Conservation (phyloP, 441 rosid species). For the Gossypium aridum region DNA sequence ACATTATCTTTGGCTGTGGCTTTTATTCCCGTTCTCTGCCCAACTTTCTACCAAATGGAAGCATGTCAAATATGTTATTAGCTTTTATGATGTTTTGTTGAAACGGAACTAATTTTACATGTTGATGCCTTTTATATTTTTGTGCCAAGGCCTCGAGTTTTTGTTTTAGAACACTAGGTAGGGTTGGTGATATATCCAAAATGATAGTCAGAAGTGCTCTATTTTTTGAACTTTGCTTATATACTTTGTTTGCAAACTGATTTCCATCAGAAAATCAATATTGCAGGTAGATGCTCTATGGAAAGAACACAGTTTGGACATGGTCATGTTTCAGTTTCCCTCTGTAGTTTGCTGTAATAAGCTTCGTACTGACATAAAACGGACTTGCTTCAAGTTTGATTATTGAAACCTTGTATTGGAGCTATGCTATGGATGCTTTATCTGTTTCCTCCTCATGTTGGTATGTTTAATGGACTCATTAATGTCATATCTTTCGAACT, state of each 20-base stretch:
- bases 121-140: neutral
- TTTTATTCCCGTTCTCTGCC: neutral
- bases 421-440: neutral
- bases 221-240: neutral
- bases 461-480: neutral
- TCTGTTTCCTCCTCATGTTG: neutral
- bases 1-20: neutral
- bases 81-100: neutral
- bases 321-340: constrained; percentile 3
- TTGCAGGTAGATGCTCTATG: neutral
- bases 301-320: neutral
- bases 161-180: neutral
- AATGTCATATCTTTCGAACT: neutral
- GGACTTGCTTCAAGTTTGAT: neutral
- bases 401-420: neutral
- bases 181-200: neutral
- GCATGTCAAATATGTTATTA: neutral
- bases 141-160: neutral
- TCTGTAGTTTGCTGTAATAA: constrained; percentile 3
- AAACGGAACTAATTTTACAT: neutral
- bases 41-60: neutral
- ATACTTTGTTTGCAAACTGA: neutral
- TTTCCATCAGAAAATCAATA: neutral
- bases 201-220: neutral
- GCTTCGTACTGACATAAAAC: neutral